Conservation (phyloP, 2,329 filamentous ascomycete species). For the Aspergillus cejpii region DNA sequence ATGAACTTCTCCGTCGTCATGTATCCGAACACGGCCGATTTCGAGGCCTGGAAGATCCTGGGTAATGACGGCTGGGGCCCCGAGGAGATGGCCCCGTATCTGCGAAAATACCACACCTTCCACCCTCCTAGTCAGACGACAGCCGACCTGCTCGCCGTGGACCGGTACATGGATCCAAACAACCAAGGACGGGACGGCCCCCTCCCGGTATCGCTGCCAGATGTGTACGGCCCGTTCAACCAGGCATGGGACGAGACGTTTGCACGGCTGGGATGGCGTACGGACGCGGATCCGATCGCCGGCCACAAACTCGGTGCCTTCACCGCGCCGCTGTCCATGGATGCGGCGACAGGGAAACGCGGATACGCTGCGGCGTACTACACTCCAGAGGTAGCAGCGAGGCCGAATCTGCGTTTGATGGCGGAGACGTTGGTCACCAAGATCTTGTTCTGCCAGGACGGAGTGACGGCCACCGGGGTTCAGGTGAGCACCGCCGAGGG, state of each 20-base stretch:
- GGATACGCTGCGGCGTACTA: constrained; percentile 42
- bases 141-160: constrained; percentile 6
- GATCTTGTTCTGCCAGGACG: constrained; percentile 37
- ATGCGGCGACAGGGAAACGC: constrained; percentile 27
- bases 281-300: constrained; percentile 27
- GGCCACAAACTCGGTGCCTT: constrained; percentile 38
- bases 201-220: constrained; percentile 21
- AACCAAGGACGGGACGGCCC: constrained; percentile 18
- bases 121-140: constrained; percentile 24
- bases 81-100: constrained; percentile 44
- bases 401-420: constrained; percentile 44
- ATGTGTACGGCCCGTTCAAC: constrained; percentile 28
- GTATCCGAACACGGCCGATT: constrained; percentile 30
- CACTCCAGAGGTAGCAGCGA: constrained; percentile 31
- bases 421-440: constrained; percentile 44
- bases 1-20: constrained; percentile 37
- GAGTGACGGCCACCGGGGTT: constrained; percentile 14
- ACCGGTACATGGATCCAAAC: constrained; percentile 14
- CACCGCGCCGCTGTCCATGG: constrained; percentile 32
- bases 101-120: constrained; percentile 39
- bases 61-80: constrained; percentile 45
- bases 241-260: constrained; percentile 23
- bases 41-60: constrained; percentile 42
- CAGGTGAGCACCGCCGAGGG: constrained; percentile 17
- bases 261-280: constrained; percentile 17